Base-by-base conservation (phyloP, 345 rosid genomes). In the Kernera saxatilis region DNA sequence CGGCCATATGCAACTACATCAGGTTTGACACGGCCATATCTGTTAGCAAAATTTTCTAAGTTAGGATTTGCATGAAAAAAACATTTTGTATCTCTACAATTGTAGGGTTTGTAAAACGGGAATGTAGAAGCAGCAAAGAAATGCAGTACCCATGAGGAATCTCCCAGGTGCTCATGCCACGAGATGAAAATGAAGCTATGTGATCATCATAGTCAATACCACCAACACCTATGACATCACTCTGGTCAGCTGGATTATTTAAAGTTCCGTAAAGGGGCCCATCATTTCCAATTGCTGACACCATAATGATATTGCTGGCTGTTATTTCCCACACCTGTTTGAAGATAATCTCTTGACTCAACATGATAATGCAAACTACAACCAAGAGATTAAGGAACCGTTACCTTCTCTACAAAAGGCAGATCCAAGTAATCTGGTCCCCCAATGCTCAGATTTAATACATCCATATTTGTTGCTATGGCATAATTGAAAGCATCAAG, bases 81-180 rank as follows among this genome's bases (percentile, higher is more conserved):
- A 26, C 21, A 19, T 32, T 52, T 75, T 10, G n/a, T 51, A 33
- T 61, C 40, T 9, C 18, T 67, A 39, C 0, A 10, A 21, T 13
- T 30, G 69, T 25, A 59, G 29, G 2, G 9, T 22, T 60, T 14
- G 13, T 44, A 52, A 53, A 60, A 26, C 17, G 9, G 19, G 49
- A 45, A 53, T 66, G 52, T 11, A 25, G 13, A 59, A 56, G 50
- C 70, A 58, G 15, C 50, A 61, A 21, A 1, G 36, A 69, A 29
- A 73, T 73, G 44, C 30, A 58, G 54, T 86, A 94, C 99, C 99
- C 99, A 75, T 91, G 99, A 68, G 99, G 99, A 80, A 94, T 79
- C 83, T 94, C 99, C 99, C 97, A 94, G 64, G 99, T 91, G 86
- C 97, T 94, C 99, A 94, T 94, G 79, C 99, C 99, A 69, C 97